Percentiles rank a stretch among this genome's conserved stretches.
Conservation (phyloP, 176 grass and related monocot species). For the Guadua angustifolia region DNA sequence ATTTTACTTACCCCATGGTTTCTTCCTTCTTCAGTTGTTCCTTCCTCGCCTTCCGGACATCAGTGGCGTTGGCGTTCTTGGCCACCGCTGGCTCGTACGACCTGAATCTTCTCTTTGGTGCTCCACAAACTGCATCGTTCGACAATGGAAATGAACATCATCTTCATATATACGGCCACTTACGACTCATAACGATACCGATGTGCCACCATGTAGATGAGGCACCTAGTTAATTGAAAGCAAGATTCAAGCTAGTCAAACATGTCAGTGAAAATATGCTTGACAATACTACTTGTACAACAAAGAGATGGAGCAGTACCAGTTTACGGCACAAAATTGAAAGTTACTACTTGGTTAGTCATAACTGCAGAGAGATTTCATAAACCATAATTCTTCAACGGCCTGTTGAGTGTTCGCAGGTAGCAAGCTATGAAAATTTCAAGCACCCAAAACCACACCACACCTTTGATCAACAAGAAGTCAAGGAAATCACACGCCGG, state of each 20-base stretch:
- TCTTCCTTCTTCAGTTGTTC: slow-evolving; percentile 83
- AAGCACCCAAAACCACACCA: background rate
- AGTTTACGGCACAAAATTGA: background rate
- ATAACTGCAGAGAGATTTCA: background rate
- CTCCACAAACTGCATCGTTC: slow-evolving; percentile 71
- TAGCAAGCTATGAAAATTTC: background rate
- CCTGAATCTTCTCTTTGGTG: slow-evolving; percentile 89
- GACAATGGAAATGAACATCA: background rate
- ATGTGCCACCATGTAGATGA: background rate
- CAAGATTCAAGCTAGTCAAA: background rate
- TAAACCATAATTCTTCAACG: too few species aligned
- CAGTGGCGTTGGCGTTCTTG: slow-evolving; percentile 64
- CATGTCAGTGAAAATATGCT: background rate
- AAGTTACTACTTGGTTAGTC: too few species aligned
- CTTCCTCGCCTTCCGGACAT: slow-evolving; percentile 80
- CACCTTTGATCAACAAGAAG: background rate
- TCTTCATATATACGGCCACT: background rate
- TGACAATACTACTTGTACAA: background rate
- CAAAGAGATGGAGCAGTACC: background rate
- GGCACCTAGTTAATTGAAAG: background rate
- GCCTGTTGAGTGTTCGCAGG: background rate
- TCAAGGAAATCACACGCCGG: background rate
- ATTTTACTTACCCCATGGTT: slow-evolving; percentile 58
- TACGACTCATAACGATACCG: background rate
- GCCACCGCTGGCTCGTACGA: slow-evolving; percentile 60